Conservation (phyloP, 306 rosid genomes). For the Pyrus pyrifolia region DNA sequence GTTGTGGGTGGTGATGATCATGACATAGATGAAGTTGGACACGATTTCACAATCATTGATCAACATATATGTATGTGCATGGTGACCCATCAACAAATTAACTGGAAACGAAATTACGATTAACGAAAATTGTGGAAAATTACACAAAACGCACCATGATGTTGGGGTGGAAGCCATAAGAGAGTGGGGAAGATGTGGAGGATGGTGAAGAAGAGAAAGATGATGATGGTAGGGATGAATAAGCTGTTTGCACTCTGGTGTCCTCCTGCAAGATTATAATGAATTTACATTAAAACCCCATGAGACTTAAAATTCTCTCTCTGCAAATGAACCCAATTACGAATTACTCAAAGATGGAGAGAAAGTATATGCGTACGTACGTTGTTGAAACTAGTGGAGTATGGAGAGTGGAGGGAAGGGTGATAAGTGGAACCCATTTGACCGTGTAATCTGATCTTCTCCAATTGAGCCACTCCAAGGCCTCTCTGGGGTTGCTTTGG, state of each 20-base stretch:
- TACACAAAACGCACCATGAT: conserved; percentile 42
- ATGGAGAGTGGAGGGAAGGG: conserved; percentile 36
- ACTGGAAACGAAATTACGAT: background rate
- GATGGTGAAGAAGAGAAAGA: conserved; percentile 70
- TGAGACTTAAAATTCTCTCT: background rate
- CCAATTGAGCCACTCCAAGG: conserved; percentile 95
- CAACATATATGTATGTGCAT: background rate
- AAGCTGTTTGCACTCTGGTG: conserved; percentile 60
- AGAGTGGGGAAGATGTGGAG: conserved; percentile 63
- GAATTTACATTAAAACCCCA: background rate
- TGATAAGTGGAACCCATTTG: conserved; percentile 46
- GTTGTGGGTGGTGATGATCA: background rate
- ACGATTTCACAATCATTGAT: background rate
- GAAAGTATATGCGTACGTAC: conserved; percentile 21
- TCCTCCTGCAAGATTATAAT: conserved; percentile 50
- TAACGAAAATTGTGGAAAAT: background rate
- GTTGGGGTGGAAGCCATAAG: conserved; percentile 69
- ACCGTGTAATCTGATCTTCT: conserved; percentile 96
- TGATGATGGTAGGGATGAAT: conserved; percentile 55
- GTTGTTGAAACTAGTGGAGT: conserved; percentile 44
- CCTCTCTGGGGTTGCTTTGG: conserved; percentile 99
- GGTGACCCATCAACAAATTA: background rate
- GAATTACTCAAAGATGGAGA: background rate
- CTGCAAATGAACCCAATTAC: background rate
- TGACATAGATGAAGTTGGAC: background rate